These are phyloP conservation scores for Yarrowia galli DNA, from an alignment of 1,139 yeast genomes.

Conservation along the genomic window DNA sequence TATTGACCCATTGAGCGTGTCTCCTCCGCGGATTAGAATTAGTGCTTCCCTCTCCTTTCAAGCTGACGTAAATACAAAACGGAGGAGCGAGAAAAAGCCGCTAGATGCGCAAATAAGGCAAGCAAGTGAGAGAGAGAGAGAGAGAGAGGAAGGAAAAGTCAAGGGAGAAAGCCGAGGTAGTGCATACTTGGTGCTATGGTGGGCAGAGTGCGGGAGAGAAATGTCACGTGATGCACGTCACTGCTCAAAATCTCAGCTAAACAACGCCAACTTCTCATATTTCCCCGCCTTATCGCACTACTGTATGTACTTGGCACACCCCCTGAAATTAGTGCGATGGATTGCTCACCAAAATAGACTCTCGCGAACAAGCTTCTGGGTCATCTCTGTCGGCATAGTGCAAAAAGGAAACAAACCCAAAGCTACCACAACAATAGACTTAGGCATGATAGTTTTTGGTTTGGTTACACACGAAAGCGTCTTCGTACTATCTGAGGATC, in stretches of 20 bases:
- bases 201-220: not conserved
- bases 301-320: no score
- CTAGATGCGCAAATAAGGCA: conserved; percentile 29
- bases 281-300: no score
- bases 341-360: conserved; percentile 7
- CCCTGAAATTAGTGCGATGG: conserved; percentile 13
- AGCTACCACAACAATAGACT: conserved; percentile 9
- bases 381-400: conserved; percentile 35
- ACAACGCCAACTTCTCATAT: no score
- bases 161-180: conserved; percentile 8
- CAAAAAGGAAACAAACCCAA: not conserved
- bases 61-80: conserved; percentile 2
- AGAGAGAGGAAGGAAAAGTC: conserved; percentile 5
- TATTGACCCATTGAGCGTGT: not conserved
- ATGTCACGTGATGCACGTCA: not conserved
- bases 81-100: conserved; percentile 21
- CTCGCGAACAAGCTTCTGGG: conserved; percentile 5
- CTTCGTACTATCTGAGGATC: not conserved
- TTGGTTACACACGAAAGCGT: not conserved
- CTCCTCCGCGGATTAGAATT: conserved; percentile 26
- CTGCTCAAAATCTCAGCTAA: no score
- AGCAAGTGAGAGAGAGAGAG: conserved; percentile 20
- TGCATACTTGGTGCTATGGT: not conserved
- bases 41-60: not conserved
- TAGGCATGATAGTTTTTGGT: not conserved